Percentiles rank a stretch among this genome's conserved stretches.
These are phyloP conservation scores for Fusarium sp. DNA, from an alignment of 2,329 filamentous ascomycete species.

Conservation along the genomic window DNA sequence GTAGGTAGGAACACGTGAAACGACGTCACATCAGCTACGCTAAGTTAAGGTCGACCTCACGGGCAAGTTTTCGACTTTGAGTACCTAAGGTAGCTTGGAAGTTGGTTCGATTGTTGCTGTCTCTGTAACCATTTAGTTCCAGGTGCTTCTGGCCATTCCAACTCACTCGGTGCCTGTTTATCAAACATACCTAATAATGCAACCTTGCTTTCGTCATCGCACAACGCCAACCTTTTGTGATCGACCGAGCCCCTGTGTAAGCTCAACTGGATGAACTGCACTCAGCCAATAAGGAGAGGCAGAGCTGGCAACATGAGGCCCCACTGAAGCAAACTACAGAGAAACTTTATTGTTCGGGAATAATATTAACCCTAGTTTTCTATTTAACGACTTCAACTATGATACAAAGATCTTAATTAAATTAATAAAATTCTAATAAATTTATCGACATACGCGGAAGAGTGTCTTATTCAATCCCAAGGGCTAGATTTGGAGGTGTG, in stretches of 20 bases:
- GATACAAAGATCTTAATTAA: too few species aligned
- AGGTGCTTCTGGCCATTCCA: slow-evolving; percentile 3
- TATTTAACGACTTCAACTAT: too few species aligned
- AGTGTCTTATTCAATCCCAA: too few species aligned
- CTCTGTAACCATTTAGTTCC: too few species aligned
- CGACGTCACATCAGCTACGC: neutral
- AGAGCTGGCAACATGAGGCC: too few species aligned
- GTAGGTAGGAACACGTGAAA: slow-evolving; percentile 30
- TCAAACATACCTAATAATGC: slow-evolving; percentile 7
- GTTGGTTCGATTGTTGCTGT: too few species aligned
- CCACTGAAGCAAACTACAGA: too few species aligned
- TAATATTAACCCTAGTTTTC: too few species aligned
- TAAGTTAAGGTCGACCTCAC: neutral
- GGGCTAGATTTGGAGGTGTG: too few species aligned
- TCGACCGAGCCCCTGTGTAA: slow-evolving; percentile 27
- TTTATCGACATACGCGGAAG: too few species aligned
- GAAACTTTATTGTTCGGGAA: too few species aligned
- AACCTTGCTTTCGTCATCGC: slow-evolving; percentile 33
- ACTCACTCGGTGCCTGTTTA: slow-evolving; percentile 1
- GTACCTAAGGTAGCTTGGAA: neutral
- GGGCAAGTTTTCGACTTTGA: neutral
- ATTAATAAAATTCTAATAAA: too few species aligned
- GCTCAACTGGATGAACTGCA: slow-evolving; percentile 21
- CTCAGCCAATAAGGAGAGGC: slow-evolving; percentile 16
- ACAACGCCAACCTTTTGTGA: slow-evolving; percentile 14